Conservation (phyloP, 495 filamentous ascomycete genomes). For the Corynascus novoguineensis region DNA sequence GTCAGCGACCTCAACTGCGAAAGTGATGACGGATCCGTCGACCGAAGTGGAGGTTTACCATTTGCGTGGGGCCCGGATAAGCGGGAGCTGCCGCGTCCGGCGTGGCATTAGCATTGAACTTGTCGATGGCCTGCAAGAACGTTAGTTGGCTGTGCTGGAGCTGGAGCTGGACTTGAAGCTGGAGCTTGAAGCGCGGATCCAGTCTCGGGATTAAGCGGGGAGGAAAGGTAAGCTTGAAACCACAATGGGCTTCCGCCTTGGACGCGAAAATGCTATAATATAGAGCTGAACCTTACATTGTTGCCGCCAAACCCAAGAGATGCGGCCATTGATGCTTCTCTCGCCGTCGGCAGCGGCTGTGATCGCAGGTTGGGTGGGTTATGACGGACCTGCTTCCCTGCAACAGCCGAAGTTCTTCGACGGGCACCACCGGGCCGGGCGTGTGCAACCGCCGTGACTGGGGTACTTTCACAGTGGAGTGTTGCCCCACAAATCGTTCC, state of each 20-base stretch:
- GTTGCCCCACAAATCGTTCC: background rate
- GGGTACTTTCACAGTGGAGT: too few relatives aligned
- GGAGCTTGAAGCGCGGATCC: background rate
- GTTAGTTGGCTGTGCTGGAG: background rate
- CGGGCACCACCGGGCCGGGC: slow-evolving; percentile 4
- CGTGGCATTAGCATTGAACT: background rate
- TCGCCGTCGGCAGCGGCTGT: background rate
- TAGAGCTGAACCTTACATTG: slow-evolving; percentile 19
- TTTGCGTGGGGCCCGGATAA: slow-evolving; percentile 2
- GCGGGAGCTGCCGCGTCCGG: background rate
- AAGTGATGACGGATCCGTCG: background rate
- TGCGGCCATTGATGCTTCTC: slow-evolving; percentile 16
- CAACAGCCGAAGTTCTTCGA: background rate
- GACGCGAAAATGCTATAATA: background rate
- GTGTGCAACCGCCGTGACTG: slow-evolving; percentile 13
- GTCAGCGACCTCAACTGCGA: background rate
- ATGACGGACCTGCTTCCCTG: background rate
- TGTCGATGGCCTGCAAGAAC: slow-evolving; percentile 5
- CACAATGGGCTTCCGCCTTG: background rate
- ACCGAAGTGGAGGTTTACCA: slow-evolving; percentile 1
- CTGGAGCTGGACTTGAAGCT: background rate
- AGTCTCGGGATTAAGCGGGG: too few relatives aligned
- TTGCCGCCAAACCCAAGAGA: slow-evolving; percentile 15
- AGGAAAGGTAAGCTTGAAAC: too few relatives aligned
- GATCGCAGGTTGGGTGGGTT: background rate